phyloP scores from a whole-genome alignment of 1,284 basidiomycete species.

The Papiliotrema laurentii region DNA sequence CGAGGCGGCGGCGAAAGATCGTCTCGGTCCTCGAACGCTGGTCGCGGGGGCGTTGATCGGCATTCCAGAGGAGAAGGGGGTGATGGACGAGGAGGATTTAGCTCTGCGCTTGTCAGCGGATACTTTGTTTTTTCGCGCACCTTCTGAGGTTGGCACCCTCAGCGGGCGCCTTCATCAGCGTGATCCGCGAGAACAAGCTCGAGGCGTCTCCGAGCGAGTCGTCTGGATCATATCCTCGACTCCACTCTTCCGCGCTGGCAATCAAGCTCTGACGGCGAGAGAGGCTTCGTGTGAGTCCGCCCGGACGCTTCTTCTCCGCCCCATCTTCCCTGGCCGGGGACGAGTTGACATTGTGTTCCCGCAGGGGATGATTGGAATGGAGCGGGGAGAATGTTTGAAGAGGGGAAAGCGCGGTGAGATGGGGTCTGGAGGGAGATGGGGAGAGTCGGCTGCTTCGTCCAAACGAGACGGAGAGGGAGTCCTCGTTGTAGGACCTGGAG shows the following conservation, averaged over 20 bases:
- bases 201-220: constrained; percentile 13
- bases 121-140: constrained; percentile 11
- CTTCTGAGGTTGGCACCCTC: constrained; percentile 20
- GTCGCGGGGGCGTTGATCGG: constrained; percentile 23
- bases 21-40: constrained; percentile 26
- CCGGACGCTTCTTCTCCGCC: constrained; percentile 13
- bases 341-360: constrained; percentile 2
- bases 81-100: constrained; percentile 35
- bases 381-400: constrained; percentile 45
- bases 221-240: constrained; percentile 9
- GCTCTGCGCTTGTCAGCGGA: constrained; percentile 20
- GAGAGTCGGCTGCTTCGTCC: background rate
- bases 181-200: constrained; percentile 34
- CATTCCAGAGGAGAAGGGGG: constrained; percentile 17
- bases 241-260: constrained; percentile 25
- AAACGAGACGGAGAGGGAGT: background rate
- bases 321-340: constrained; percentile 5
- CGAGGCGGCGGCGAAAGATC: constrained; percentile 36
- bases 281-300: constrained; percentile 27
- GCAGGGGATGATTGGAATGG: constrained; percentile 11
- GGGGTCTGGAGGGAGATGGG: background rate
- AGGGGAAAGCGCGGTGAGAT: constrained; percentile 34
- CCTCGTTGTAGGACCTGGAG: background rate
- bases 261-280: constrained; percentile 34
- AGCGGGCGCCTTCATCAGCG: constrained; percentile 43